Evolutionary conservation across 2,329 filamentous ascomycete species (phyloP), one percentile per base, ranked within the genome.

Genomic region (Ramichloridium luteum): DNA sequence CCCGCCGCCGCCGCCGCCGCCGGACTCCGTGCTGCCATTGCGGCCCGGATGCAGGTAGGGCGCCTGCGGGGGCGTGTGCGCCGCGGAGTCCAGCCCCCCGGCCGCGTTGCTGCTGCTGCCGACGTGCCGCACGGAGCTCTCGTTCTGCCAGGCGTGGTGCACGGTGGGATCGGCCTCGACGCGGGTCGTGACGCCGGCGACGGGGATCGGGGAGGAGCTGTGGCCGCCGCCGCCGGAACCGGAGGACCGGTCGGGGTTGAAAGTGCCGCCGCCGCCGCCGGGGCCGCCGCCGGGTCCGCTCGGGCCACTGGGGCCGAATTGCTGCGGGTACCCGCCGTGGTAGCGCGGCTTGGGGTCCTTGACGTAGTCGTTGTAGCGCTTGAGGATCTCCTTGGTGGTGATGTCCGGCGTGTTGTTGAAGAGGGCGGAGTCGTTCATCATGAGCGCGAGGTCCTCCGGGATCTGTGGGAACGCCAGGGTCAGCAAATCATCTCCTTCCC

Each of bases 371-470:
- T 85, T 85, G 58, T 92, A 94, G 35, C 84, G 76, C 55, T 88
- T 93, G 31, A 98, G 68, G 33, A 98, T 96, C 50, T 98, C 90
- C 57, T 98, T 98, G 4, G 86, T 93, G 2, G 88, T 94, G 40
- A 94, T 77, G 38, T 98, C 88, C 27, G 80, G 77, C 41, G 71
- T 77, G 49, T 75, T 80, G 53, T 77, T 83, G 58, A 92, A 88
- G 31, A 93, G 72, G 13, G 72, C 71, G 4, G 77, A 77, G 55
- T 98, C 88, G 51, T 78, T 82, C 15, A 96, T 67, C 31, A 94
- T 77, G 32, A 81, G 78, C 49, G 86, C 76, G 15, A 98, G 70
- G 51, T 96, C 86, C 53, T 92, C 84, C 1, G 90, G 90, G 28
- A 98, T 85, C 90, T 96, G 45, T 23, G 20, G 20, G 25, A 35